phyloP scores from a whole-genome alignment of 1,139 yeast genomes.

The Geotrichum phurueaensis region DNA sequence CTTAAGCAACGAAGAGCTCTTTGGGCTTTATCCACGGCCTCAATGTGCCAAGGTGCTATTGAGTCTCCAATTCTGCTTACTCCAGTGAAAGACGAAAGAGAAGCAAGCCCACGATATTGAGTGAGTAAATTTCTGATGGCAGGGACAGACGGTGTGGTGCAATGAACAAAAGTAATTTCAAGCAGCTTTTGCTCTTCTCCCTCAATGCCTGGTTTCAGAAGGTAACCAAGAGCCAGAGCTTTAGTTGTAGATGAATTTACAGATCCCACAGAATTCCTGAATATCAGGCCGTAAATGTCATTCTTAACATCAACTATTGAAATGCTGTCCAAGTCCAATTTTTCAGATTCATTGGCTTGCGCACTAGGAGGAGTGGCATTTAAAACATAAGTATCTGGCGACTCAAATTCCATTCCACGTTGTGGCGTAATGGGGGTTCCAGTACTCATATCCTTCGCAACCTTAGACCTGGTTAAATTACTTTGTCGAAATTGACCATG shows the following conservation, averaged over 20 bases:
- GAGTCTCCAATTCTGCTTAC: constrained; percentile 37
- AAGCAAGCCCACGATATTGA: constrained; percentile 64
- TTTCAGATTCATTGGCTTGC: constrained; percentile 20
- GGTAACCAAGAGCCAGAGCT: constrained; percentile 49
- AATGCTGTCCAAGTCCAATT: constrained; percentile 23
- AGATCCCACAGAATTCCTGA: constrained; percentile 28
- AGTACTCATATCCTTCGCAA: background rate
- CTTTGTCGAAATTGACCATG: constrained; percentile 21
- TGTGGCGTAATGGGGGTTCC: constrained; percentile 34
- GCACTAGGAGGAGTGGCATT: constrained; percentile 34
- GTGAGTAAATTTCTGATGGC: constrained; percentile 54
- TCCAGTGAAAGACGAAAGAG: constrained; percentile 43
- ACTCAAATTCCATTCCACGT: constrained; percentile 27
- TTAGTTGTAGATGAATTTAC: constrained; percentile 16
- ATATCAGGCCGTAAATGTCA: constrained; percentile 58
- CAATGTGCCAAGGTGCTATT: constrained; percentile 76
- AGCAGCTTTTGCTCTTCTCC: constrained; percentile 23
- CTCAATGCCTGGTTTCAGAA: constrained; percentile 41
- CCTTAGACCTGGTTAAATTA: constrained; percentile 8
- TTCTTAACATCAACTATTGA: constrained; percentile 35
- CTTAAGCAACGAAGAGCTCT: background rate
- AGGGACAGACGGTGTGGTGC: constrained; percentile 29
- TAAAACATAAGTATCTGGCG: constrained; percentile 40
- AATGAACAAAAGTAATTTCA: constrained; percentile 31
- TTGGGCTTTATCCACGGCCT: constrained; percentile 57